Percentiles rank a stretch among this genome's conserved stretches.
phyloP scores from a whole-genome alignment of 2,329 filamentous ascomycete genomes.

The Colletotrichum sp. region DNA sequence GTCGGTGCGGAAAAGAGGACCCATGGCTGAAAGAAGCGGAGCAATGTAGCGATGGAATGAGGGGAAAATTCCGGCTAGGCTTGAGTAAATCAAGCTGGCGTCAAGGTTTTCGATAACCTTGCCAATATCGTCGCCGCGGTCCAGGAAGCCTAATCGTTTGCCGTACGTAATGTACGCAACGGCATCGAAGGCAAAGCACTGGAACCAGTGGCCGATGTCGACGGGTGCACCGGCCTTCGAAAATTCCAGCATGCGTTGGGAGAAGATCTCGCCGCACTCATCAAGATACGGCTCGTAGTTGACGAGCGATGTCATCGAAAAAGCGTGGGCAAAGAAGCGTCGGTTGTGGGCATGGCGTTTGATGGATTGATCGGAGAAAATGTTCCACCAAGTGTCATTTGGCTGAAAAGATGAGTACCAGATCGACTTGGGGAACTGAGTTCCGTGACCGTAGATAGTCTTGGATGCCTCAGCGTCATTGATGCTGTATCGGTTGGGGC shows the following conservation, averaged over 20 bases:
- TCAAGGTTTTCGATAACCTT: slow-evolving; percentile 45
- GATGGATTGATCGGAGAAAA: slow-evolving; percentile 39
- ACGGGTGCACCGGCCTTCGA: slow-evolving; percentile 32
- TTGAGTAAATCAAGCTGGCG: slow-evolving; percentile 37
- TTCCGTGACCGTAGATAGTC: slow-evolving; percentile 35
- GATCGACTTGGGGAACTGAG: slow-evolving; percentile 38
- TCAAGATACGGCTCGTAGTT: slow-evolving; percentile 55
- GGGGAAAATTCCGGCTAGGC: slow-evolving; percentile 46
- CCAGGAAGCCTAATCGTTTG: slow-evolving; percentile 47
- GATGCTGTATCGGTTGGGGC: slow-evolving; percentile 53
- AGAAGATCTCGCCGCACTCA: slow-evolving; percentile 47
- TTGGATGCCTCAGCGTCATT: slow-evolving; percentile 43
- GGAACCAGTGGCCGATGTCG: slow-evolving; percentile 47
- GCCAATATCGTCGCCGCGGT: slow-evolving; percentile 48
- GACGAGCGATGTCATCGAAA: slow-evolving; percentile 52
- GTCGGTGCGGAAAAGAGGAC: slow-evolving; percentile 20
- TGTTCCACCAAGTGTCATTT: slow-evolving; percentile 24
- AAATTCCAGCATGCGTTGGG: slow-evolving; percentile 39
- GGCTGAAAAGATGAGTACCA: slow-evolving; percentile 30
- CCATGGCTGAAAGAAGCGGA: slow-evolving; percentile 30
- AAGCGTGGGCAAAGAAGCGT: slow-evolving; percentile 47
- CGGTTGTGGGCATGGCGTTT: slow-evolving; percentile 40
- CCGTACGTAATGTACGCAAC: slow-evolving; percentile 54
- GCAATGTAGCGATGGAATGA: slow-evolving; percentile 41
- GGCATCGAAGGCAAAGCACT: slow-evolving; percentile 56